Conservation (phyloP, 768 basidiomycete genomes). For the Suillus subluteus region DNA sequence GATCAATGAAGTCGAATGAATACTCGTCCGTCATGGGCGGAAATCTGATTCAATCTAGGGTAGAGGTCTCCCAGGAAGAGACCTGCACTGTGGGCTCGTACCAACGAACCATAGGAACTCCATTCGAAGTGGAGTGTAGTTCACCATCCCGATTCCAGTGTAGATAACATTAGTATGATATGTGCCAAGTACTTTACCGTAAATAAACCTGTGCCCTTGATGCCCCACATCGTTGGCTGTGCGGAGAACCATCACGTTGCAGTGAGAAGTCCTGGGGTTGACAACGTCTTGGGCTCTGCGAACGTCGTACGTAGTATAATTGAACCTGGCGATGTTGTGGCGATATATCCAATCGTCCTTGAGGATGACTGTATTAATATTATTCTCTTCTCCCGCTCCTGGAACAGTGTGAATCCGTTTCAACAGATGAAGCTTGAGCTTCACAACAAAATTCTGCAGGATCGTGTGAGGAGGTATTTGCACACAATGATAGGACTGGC, state of each 20-base stretch:
- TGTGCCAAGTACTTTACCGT: conserved; percentile 11
- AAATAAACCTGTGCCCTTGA: background rate
- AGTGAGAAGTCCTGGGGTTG: background rate
- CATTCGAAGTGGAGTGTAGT: conserved; percentile 6
- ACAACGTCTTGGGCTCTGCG: background rate
- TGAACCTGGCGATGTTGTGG: background rate
- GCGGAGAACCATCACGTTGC: background rate
- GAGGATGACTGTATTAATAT: no score
- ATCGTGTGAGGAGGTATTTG: no score
- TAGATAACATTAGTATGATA: conserved; percentile 8
- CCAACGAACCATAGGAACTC: conserved; percentile 10
- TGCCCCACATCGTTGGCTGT: no score
- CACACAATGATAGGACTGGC: no score
- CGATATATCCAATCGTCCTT: no score
- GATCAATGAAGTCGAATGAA: conserved; percentile 13
- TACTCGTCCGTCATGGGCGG: background rate
- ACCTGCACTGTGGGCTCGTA: background rate
- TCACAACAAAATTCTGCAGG: no score
- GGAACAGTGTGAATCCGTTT: no score
- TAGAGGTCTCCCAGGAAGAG: background rate
- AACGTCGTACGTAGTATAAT: conserved; percentile 12
- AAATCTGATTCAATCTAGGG: conserved; percentile 8
- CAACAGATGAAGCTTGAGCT: no score
- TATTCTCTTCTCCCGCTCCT: no score
- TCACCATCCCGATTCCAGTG: background rate